These are phyloP conservation scores for Straminergon stramineum DNA, from an alignment of 225 moss, liverwort and hornwort species.

Conservation along the genomic window DNA sequence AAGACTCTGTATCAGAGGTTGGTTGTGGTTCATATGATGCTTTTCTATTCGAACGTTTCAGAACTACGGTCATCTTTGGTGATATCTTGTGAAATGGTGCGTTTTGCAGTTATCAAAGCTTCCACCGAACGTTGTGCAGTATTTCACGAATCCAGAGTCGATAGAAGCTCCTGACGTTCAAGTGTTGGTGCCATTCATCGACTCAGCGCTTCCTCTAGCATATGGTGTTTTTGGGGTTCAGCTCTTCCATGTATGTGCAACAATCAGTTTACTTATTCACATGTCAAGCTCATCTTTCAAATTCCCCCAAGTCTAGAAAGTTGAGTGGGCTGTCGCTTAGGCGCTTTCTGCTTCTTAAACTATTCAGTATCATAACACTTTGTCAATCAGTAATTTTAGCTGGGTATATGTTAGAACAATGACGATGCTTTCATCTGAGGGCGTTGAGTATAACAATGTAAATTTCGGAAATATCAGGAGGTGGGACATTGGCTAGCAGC, in stretches of 20 bases:
- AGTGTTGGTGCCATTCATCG: slow-evolving; percentile 77
- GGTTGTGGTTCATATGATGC: not conserved
- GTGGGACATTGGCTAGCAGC: slow-evolving; percentile 94
- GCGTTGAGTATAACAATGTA: not conserved
- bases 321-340: not conserved
- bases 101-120: slow-evolving; percentile 63
- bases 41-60: not conserved
- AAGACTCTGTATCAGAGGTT: not conserved
- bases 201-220: slow-evolving; percentile 88
- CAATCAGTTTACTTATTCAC: not conserved
- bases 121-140: slow-evolving; percentile 86
- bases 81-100: not conserved
- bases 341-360: not conserved
- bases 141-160: slow-evolving; percentile 87
- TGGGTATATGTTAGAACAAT: not conserved
- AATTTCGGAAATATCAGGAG: slow-evolving; percentile 35
- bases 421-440: not conserved
- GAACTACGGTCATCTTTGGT: not conserved
- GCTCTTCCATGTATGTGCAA: slow-evolving; percentile 59
- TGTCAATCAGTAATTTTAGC: not conserved
- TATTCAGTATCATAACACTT: not conserved
- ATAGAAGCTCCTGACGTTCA: slow-evolving; percentile 76
- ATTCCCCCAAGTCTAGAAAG: not conserved
- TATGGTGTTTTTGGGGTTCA: slow-evolving; percentile 98
- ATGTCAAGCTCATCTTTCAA: not conserved